Conservation (phyloP, 2,329 filamentous ascomycete species). For the Fusarium musae region DNA sequence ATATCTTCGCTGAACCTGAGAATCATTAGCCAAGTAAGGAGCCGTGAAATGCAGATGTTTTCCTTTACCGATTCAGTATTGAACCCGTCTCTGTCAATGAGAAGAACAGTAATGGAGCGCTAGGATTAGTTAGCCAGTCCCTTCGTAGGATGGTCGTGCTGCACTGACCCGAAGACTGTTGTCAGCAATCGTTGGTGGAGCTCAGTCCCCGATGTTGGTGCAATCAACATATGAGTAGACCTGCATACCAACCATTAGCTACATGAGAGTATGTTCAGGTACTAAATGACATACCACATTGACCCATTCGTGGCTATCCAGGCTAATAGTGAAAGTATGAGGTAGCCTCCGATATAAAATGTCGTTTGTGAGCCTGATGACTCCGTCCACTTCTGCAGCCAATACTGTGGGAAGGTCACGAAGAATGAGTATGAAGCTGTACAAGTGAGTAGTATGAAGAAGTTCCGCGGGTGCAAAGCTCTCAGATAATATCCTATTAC, state of each 20-base stretch:
- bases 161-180: neutral
- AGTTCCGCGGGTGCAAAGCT: neutral
- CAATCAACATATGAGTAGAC: neutral
- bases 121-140: accelerated
- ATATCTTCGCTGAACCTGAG: neutral
- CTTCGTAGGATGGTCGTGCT: accelerated
- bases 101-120: neutral
- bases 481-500: neutral
- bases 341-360: neutral
- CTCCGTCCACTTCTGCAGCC: neutral
- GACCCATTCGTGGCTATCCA: neutral
- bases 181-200: neutral
- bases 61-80: neutral
- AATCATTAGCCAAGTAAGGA: neutral
- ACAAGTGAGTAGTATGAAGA: neutral
- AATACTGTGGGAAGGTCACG: neutral
- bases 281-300: neutral
- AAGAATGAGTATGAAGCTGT: neutral
- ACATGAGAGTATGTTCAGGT: accelerated
- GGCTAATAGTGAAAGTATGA: neutral
- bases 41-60: accelerated
- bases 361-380: accelerated
- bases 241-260: accelerated
- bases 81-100: neutral
- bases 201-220: neutral